Base-by-base conservation (phyloP, 805 yeast species). In the Dipodascus albidus region DNA sequence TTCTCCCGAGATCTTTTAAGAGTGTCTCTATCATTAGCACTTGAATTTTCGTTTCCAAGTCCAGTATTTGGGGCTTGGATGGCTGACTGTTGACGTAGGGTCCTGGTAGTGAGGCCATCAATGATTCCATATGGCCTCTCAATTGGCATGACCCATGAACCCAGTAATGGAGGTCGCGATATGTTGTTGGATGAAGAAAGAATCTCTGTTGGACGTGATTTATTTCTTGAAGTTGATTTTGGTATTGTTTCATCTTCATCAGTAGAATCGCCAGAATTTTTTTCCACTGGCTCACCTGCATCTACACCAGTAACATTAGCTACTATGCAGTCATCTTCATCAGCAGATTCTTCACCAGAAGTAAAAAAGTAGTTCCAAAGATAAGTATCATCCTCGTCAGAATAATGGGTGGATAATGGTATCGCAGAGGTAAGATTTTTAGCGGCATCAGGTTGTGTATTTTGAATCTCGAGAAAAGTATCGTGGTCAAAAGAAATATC, bases 211-310 rank as follows among this genome's bases (percentile, higher is more conserved):
- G 87, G 83, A 60, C 87, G 85, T 9, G 85, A 77, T 1, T 95
- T 95, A 42, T 79, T 76, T 54, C 75, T 79, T 53, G 74, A 78
- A 17, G 80, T 73, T 2, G 85, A 73, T 2, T 81, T 81, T 2
- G 97, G 96, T 48, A 91, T 69, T 17, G 83, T 76, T n/a, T 80
- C 77, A 64, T 91, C 98, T 57, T 88, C 96, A 67, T 91, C 99
- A 0, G 99, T 93, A 15, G 95, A 87, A 61, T 90, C 96, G 47
- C 93, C 96, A 59, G 85, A 83, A 53, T 11, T 19, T 38, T 38
- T 38, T 38, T 38, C 44, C 4, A 38, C 44, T 6, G 15, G 44
- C 14, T 6, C 44, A 4, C 61, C 61, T 4, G 59, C 60, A 17
- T 57, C 62, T 35, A 59, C 58, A 48, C 62, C 56, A 2, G 64